Base-by-base conservation (phyloP, 1,284 basidiomycete genomes). In the Tilletia caries region DNA sequence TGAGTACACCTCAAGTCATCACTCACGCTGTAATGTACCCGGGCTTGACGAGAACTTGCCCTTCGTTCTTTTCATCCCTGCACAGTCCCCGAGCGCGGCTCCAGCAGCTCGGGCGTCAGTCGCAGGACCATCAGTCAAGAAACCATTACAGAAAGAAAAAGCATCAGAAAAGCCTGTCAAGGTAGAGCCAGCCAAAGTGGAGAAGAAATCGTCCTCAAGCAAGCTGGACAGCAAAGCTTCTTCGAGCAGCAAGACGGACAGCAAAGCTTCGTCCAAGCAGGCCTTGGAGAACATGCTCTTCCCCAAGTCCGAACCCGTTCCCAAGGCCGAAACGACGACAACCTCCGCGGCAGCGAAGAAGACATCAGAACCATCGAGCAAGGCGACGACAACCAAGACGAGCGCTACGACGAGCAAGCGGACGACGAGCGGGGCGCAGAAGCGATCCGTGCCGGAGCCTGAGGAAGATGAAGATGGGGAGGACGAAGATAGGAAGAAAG, bases 401-500 rank as follows among this genome's bases (percentile, higher is more conserved):
- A n/a, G n/a, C n/a, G n/a, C n/a, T n/a, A n/a, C n/a, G n/a, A n/a
- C n/a, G n/a, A n/a, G n/a, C n/a, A n/a, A n/a, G n/a, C n/a, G n/a
- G n/a, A n/a, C n/a, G n/a, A n/a, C n/a, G n/a, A n/a, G n/a, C n/a
- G n/a, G n/a, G n/a, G n/a, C n/a, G n/a, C 68, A 72, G 29, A 69
- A 69, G 48, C 46, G 48, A 41, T 66, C 69, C 2, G 67, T 65
- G 18, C 52, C 68, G n/a, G 15, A 41, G 37, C 10, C 37, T 15
- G 70, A 70, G 48, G 68, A 71, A 13, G 37, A 70, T 43, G 75
- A 76, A 23, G 75, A 75, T 37, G 76, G 76, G 23, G 72, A 75
- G 2, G 68, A 72, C 2, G 72, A 76, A 2, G 52, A 52, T 18
- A 46, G 32, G 33, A 69, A 68, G 25, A 62, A 29, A 71, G n/a